phyloP scores from a whole-genome alignment of 1,139 yeast genomes.

The Meyerozyma sp. region DNA sequence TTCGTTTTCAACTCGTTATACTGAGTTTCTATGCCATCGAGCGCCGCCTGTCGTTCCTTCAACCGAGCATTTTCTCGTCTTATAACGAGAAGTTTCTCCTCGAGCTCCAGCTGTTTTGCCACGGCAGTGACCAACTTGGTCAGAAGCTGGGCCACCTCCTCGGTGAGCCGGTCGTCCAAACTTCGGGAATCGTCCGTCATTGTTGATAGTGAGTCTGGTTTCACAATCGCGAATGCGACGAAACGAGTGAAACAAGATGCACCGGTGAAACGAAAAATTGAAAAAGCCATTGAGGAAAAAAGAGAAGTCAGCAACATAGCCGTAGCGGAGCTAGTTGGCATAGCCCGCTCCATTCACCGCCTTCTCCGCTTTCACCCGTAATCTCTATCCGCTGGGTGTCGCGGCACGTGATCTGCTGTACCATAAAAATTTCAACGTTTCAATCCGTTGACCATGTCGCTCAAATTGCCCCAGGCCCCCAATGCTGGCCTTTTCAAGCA shows the following conservation, averaged over 20 bases:
- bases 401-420: not conserved
- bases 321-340: not conserved
- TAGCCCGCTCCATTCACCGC: not conserved
- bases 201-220: not conserved
- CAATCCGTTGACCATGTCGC: slow-evolving; percentile 51
- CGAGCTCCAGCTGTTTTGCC: slow-evolving; percentile 52
- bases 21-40: slow-evolving; percentile 17
- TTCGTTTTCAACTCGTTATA: slow-evolving; percentile 31
- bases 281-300: too few relatives aligned
- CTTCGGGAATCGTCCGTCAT: not conserved
- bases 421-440: not conserved
- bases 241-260: not conserved
- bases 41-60: slow-evolving; percentile 15
- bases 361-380: not conserved
- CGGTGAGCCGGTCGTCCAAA: slow-evolving; percentile 38
- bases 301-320: too few relatives aligned
- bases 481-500: slow-evolving; percentile 91
- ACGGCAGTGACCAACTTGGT: slow-evolving; percentile 59
- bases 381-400: not conserved
- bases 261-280: too few relatives aligned
- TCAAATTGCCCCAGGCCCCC: slow-evolving; percentile 90
- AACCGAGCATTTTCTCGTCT: slow-evolving; percentile 27
- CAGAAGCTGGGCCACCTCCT: slow-evolving; percentile 52
- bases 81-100: slow-evolving; percentile 31
- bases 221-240: not conserved